Conservation (phyloP, 345 rosid species). For the Pugionium dolabratum region DNA sequence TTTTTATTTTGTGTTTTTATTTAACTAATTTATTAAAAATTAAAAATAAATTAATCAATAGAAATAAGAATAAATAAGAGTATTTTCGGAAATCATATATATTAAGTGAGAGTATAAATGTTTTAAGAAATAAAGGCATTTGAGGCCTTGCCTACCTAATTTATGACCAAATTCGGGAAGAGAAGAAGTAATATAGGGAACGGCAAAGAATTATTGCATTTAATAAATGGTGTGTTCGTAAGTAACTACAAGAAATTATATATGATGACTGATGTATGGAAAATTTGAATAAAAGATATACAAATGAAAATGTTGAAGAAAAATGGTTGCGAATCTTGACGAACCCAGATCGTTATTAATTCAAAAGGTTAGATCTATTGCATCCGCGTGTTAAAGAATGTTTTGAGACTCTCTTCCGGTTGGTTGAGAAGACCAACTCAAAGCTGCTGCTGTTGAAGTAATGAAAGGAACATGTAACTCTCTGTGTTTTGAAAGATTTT, state of each 20-base stretch:
- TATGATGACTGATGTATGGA: constrained; percentile 9
- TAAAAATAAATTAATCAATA: no score
- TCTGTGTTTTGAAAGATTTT: constrained; percentile 15
- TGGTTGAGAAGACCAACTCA: constrained; percentile 41
- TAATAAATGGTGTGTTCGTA: constrained; percentile 26
- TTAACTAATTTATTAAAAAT: no score
- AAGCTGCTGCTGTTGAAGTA: constrained; percentile 30
- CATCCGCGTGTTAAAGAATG: constrained; percentile 34
- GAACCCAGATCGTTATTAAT: constrained; percentile 27
- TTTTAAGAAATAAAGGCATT: no score
- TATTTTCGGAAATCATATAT: background rate
- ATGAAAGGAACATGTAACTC: constrained; percentile 26
- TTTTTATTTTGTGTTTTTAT: no score
- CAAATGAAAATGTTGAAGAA: constrained; percentile 18
- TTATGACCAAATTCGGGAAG: constrained; percentile 10
- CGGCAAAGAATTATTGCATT: constrained; percentile 32
- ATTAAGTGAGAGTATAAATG: background rate
- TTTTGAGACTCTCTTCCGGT: constrained; percentile 18
- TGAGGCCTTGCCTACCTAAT: background rate
- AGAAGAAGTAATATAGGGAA: constrained; percentile 6
- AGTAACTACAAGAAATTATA: constrained; percentile 24
- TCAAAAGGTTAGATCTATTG: constrained; percentile 35
- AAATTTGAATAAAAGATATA: constrained; percentile 38
- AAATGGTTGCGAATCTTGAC: constrained; percentile 27
- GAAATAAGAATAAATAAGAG: no score